Conservation (phyloP, 352 stramenopile genomes). For the Thraustochytrium sp. region DNA sequence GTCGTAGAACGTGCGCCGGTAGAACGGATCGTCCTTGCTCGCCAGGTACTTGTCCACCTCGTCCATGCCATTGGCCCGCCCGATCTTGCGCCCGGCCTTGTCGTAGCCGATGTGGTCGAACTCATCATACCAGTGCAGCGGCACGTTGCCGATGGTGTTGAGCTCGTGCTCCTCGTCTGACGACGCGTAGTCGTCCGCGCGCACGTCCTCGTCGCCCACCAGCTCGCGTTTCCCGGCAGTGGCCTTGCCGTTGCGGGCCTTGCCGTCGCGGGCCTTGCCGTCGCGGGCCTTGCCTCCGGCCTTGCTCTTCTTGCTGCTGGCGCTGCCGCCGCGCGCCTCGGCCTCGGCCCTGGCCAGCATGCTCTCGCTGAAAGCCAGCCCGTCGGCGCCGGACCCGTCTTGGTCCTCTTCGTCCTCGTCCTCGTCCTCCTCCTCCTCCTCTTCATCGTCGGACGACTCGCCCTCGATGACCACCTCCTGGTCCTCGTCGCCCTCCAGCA, state of each 20-base stretch:
- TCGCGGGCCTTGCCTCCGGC: slow-evolving; percentile 59
- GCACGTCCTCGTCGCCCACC: slow-evolving; percentile 61
- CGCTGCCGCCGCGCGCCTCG: neutral
- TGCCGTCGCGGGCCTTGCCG: neutral
- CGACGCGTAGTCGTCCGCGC: slow-evolving; percentile 93
- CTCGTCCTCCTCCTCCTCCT: slow-evolving; percentile 57
- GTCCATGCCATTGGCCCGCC: slow-evolving; percentile 78
- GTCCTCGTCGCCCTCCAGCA: slow-evolving; percentile 47
- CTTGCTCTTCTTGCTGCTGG: slow-evolving; percentile 50
- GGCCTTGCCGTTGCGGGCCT: neutral
- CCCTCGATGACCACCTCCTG: slow-evolving; percentile 60
- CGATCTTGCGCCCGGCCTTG: slow-evolving; percentile 89
- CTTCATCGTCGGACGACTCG: slow-evolving; percentile 55
- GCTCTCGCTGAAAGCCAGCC: neutral
- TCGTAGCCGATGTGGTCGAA: slow-evolving; percentile 99
- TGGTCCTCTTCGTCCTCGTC: slow-evolving; percentile 64
- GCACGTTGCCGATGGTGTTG: slow-evolving; percentile 97
- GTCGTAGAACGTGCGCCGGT: slow-evolving; percentile 94
- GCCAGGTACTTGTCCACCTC: slow-evolving; percentile 68
- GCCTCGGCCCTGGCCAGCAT: neutral
- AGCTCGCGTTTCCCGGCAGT: slow-evolving; percentile 65
- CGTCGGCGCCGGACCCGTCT: neutral
- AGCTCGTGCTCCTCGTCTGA: slow-evolving; percentile 92
- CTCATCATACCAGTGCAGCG: slow-evolving; percentile 99
- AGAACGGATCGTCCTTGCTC: slow-evolving; percentile 66